Base-by-base conservation (phyloP, 73 alveolate genomes). In the Paramecium sexaurelia region DNA sequence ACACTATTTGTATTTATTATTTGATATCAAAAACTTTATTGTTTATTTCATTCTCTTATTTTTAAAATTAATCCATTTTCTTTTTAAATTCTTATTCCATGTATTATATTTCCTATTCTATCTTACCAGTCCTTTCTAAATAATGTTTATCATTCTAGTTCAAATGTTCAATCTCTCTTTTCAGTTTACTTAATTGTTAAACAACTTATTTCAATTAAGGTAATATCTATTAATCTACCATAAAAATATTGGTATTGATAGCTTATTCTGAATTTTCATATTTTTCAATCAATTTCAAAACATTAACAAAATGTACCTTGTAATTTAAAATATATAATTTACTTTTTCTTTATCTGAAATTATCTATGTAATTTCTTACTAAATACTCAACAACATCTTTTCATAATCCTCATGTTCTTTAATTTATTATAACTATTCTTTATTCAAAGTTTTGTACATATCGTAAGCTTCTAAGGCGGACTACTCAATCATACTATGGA, bases 191-290 rank as follows among this genome's bases (percentile, higher is more conserved):
- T 73, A 73, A 73, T 73, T 73, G 19, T 39, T 27, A 10, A 33
- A 73, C 87, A 9, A 73, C 32, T 22, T 73, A 36, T 73, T 73
- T 73, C 15, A 73, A 73, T 19, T 73, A 36, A 32, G 87, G 87
- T 39, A 73, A 73, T 1, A 73, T 73, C 37, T 73, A 73, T 36
- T 33, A n/a, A 73, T 73, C 87, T 6, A 73, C 87, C 87, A 73
- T 73, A 27, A n/a, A 73, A 7, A 73, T 73, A 36, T 73, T 73
- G 1, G 56, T 73, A 27, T 73, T 73, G 13, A 73, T 73, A 2
- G 87, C 55, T 15, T 27, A 22, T 36, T 73, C 87, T 8, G 55
- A 33, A 36, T 17, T n/a, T 8, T 73, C 66, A 19, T 73, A 73
- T 73, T 73, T 73, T 36, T 73, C 87, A 20, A 73, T 73, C 66